Evolutionary conservation across 352 stramenopile genomes (phyloP), one percentile per base, ranked within the genome.

Genomic region (Pythium apleroticum): DNA sequence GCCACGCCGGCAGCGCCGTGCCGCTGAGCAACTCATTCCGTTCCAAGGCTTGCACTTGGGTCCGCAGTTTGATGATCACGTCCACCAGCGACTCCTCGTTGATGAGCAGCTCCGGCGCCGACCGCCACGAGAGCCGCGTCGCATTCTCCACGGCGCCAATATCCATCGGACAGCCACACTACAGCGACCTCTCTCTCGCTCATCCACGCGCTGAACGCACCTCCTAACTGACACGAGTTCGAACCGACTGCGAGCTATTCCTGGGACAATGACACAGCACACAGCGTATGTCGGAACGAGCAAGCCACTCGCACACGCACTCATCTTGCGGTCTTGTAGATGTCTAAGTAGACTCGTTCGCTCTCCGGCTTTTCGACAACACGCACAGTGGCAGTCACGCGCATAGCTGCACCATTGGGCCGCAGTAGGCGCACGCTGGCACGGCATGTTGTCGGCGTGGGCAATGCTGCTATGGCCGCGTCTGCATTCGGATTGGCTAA

Each of bases 11-110:
- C 20, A 95, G 63, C 24, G 80, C 76, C 24, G 81, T 76, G 33
- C 84, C 84, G 60, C 76, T 93, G 7, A 92, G 63, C 41, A 95
- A 69, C 30, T 93, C 86, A 54, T 93, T 93, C 48, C 82, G 79
- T 71, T 95, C 84, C 25, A 93, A 70, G 22, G 81, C 68, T 22
- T 83, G 74, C 27, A 95, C 80, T 59, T 91, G 81, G 9, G 53
- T 53, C 20, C 78, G 80, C 65, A 95, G 66, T 60, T 83, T 81
- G n/a, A 68, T 75, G 63, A 95, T 90, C 19, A 93, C 70, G 25
- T 93, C 81, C 20, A 91, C 77, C 4, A 95, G 71, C 9, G 83
- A 87, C 53, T 95, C 84, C 28, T 91, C 84, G 43, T 95, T 92
- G 61, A 93, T 68, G 35, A 90, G 73, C 53, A 95, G 75, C 37